phyloP scores from a whole-genome alignment of 441 rosid species.

The Raphanus hybrid region DNA sequence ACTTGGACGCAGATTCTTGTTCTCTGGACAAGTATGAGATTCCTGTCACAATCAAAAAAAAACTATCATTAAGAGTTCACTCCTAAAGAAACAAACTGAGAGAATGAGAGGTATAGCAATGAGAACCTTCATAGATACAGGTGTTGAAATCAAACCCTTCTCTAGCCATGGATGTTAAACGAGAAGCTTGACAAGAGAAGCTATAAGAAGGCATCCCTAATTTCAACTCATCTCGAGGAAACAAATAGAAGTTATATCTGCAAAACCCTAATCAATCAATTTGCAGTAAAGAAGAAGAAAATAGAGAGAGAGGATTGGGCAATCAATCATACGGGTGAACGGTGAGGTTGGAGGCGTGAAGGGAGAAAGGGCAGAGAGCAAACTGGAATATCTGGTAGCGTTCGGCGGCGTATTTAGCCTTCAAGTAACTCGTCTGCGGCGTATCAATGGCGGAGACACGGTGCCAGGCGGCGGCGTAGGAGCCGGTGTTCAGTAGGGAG shows the following conservation, averaged over 20 bases:
- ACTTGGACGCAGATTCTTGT: conserved; percentile 72
- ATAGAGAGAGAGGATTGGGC: not conserved
- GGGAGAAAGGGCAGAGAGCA: conserved; percentile 76
- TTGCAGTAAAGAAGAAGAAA: not conserved
- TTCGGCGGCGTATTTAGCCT: conserved; percentile 76
- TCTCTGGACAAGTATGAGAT: conserved; percentile 83
- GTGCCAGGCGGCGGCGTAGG: conserved; percentile 82
- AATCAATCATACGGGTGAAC: conserved; percentile 67
- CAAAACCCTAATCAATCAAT: conserved; percentile 30
- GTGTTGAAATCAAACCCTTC: conserved; percentile 91
- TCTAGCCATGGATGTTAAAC: conserved; percentile 72
- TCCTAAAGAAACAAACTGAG: conserved; percentile 8
- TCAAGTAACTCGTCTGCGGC: conserved; percentile 64
- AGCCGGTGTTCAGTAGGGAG: conserved; percentile 72
- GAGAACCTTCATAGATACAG: conserved; percentile 77
- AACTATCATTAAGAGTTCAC: conserved; percentile 6
- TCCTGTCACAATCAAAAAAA: conserved; percentile 47
- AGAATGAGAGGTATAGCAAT: not conserved
- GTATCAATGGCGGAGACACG: conserved; percentile 76
- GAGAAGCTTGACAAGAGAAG: conserved; percentile 79
- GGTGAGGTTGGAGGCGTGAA: conserved; percentile 58
- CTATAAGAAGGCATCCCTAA: conserved; percentile 84
- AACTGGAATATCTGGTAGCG: conserved; percentile 81
- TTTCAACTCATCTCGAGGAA: conserved; percentile 80
- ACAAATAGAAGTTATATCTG: conserved; percentile 89